A percentile compares a stretch with the other conserved stretches of the same genome.
phyloP scores from a whole-genome alignment of 257 asterid species.

The Solanum tarapatanum region DNA sequence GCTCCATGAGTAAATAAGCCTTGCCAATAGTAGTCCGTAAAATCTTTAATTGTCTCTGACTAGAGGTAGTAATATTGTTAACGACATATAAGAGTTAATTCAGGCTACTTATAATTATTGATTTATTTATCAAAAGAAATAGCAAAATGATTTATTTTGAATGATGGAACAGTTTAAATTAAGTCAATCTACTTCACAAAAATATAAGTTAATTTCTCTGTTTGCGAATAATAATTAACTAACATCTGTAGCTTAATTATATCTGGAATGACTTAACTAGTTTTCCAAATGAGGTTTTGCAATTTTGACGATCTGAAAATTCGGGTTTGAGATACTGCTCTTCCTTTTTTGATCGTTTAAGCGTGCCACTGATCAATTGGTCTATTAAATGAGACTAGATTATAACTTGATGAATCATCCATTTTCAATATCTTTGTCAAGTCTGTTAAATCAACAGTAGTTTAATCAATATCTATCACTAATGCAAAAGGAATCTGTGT shows the following conservation, averaged over 20 bases:
- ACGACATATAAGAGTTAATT: neutral
- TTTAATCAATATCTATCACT: neutral
- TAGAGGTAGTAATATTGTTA: neutral
- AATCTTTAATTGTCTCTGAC: accelerated
- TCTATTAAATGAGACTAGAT: neutral
- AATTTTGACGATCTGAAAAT: neutral
- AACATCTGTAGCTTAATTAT: neutral
- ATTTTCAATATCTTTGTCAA: accelerated
- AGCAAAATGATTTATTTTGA: neutral
- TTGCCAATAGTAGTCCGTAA: neutral
- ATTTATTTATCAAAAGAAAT: neutral
- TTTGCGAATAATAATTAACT: neutral
- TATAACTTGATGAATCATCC: neutral
- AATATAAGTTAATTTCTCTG: neutral
- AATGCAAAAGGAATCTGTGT: neutral
- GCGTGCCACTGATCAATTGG: neutral
- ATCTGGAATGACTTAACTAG: neutral
- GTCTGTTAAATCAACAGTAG: neutral
- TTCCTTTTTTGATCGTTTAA: neutral
- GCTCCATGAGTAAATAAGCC: neutral
- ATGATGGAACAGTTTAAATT: neutral
- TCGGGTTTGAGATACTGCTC: neutral
- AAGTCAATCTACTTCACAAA: neutral
- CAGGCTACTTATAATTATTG: accelerated
- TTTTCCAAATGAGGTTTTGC: neutral